A percentile compares a stretch with the other conserved stretches of the same genome.
These are phyloP conservation scores for Ceratorhiza oryzae-sativae DNA, from an alignment of 1,284 basidiomycete genomes.

Conservation along the genomic window DNA sequence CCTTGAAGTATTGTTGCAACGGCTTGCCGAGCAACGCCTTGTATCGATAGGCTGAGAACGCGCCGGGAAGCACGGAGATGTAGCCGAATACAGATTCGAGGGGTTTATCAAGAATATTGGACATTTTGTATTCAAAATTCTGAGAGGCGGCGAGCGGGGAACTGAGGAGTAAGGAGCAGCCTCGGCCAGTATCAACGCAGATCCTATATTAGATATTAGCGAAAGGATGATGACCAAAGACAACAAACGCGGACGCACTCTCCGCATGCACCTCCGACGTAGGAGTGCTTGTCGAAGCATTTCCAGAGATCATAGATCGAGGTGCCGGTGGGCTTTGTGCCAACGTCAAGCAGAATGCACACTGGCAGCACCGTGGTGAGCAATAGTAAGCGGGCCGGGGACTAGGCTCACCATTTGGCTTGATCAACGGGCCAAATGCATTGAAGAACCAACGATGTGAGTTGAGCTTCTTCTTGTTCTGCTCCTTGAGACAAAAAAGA, in stretches of 20 bases:
- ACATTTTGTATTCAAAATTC: conserved; percentile 95
- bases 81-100: conserved; percentile 92
- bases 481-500: conserved; percentile 92
- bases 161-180: conserved; percentile 78
- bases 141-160: conserved; percentile 91
- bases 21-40: conserved; percentile 25
- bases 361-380: conserved; percentile 55
- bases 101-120: conserved; percentile 91
- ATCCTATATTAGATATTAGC: conserved; percentile 58
- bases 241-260: conserved; percentile 67
- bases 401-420: conserved; percentile 68
- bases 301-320: conserved; percentile 97
- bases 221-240: neutral
- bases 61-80: conserved; percentile 85
- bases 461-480: conserved; percentile 95
- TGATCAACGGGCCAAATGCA: conserved; percentile 87
- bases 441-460: conserved; percentile 98
- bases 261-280: conserved; percentile 94
- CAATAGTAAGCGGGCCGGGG: neutral
- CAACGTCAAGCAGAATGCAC: conserved; percentile 88
- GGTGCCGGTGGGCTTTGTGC: conserved; percentile 91
- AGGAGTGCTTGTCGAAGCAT: conserved; percentile 89
- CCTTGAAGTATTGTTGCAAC: conserved; percentile 48
- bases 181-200: conserved; percentile 81
- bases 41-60: conserved; percentile 92